Conservation (phyloP, 1,139 yeast species). For the Diutina catenulata region DNA sequence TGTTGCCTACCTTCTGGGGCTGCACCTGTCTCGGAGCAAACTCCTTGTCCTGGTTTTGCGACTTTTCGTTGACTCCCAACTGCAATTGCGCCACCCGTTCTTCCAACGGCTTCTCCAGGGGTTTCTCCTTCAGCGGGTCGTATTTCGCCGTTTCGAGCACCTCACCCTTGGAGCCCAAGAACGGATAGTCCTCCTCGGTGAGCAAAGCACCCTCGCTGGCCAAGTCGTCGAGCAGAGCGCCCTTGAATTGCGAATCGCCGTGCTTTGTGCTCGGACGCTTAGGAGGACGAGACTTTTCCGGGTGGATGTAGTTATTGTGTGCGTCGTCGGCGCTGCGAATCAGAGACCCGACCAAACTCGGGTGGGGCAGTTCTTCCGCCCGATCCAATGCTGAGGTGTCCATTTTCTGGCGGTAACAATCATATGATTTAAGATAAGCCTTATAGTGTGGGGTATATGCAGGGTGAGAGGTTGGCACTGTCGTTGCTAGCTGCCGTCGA, state of each 20-base stretch:
- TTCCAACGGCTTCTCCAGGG: not conserved
- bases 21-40: not conserved
- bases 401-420: too few relatives aligned
- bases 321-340: conserved; percentile 42
- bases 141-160: conserved; percentile 13
- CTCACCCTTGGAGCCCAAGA: conserved; percentile 41
- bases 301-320: conserved; percentile 37
- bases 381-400: not conserved
- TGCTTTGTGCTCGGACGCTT: conserved; percentile 12
- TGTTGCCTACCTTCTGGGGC: conserved; percentile 6
- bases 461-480: too few relatives aligned
- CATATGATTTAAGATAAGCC: too few relatives aligned
- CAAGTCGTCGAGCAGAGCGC: conserved; percentile 44
- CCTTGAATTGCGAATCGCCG: conserved; percentile 12
- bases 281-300: conserved; percentile 24
- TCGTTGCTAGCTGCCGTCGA: too few relatives aligned
- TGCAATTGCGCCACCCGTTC: conserved; percentile 2
- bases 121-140: not conserved
- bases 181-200: conserved; percentile 42
- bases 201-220: conserved; percentile 49
- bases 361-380: conserved; percentile 10
- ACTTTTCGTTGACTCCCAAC: not conserved
- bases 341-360: conserved; percentile 47
- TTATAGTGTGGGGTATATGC: too few relatives aligned
- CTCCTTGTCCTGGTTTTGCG: not conserved